Evolutionary conservation across 2,329 filamentous ascomycete genomes (phyloP).

Genomic region (Dothideomycetes sp.): DNA sequence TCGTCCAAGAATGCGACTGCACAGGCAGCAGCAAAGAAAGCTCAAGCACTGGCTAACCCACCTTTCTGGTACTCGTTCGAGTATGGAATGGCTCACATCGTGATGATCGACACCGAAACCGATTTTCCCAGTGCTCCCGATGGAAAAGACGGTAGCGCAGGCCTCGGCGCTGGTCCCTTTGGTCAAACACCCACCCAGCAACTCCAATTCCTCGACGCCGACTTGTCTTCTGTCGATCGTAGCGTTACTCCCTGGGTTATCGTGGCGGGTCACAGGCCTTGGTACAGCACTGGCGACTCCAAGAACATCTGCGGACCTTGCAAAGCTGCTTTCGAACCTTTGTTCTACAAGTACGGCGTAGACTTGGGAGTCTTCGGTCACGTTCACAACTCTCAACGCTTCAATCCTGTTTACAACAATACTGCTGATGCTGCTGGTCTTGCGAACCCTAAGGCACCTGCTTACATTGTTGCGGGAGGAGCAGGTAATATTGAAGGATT

Average conservation of each 20-base stretch:
- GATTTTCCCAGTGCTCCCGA: constrained; percentile 46
- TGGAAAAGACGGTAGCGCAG: constrained; percentile 31
- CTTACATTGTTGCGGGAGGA: constrained; percentile 49
- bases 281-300: constrained; percentile 26
- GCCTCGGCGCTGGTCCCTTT: constrained; percentile 43
- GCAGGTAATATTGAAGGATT: constrained; percentile 50
- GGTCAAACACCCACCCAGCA: constrained; percentile 39
- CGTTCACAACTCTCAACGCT: constrained; percentile 50
- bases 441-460: constrained; percentile 44
- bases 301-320: constrained; percentile 36
- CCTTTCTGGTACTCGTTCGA: constrained; percentile 48
- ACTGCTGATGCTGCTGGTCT: constrained; percentile 33
- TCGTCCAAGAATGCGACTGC: constrained; percentile 37
- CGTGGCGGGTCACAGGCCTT: constrained; percentile 37
- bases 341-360: constrained; percentile 49
- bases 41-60: constrained; percentile 38
- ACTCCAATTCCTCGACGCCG: constrained; percentile 45
- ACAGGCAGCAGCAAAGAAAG: constrained; percentile 37
- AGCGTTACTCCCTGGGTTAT: constrained; percentile 46
- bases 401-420: constrained; percentile 30
- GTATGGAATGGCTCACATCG: constrained; percentile 48
- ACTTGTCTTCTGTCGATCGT: constrained; percentile 49
- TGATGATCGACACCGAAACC: constrained; percentile 50
- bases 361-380: constrained; percentile 50
- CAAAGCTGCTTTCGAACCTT: constrained; percentile 44